phyloP scores from a whole-genome alignment of 495 filamentous ascomycete genomes.

The Filosporella fistucella region DNA sequence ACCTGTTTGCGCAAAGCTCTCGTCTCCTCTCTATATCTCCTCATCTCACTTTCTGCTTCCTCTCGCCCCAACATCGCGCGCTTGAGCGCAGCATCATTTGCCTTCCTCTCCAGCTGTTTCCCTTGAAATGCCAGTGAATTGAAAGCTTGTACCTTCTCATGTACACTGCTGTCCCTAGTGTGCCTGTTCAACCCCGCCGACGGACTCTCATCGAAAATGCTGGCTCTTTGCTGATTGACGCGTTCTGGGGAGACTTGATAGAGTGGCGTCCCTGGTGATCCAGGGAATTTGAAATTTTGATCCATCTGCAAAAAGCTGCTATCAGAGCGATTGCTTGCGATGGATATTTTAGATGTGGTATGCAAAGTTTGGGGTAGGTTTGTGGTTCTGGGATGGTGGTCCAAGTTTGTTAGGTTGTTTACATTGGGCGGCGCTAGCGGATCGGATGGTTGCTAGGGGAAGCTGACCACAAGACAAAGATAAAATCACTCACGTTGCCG shows the following conservation, averaged over 20 bases:
- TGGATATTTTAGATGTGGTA: background rate
- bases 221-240: conserved; percentile 60
- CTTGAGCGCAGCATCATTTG: conserved; percentile 68
- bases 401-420: conserved; percentile 5
- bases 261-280: conserved; percentile 53
- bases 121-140: conserved; percentile 65
- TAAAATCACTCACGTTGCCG: too few species aligned
- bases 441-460: conserved; percentile 1
- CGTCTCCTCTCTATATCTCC: conserved; percentile 55
- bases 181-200: conserved; percentile 9
- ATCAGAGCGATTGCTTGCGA: background rate
- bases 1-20: conserved; percentile 46
- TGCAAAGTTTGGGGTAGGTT: background rate
- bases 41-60: conserved; percentile 69
- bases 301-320: conserved; percentile 17
- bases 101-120: conserved; percentile 55
- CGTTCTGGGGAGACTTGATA: conserved; percentile 75
- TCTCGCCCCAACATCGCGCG: conserved; percentile 79
- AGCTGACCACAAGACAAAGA: background rate
- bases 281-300: conserved; percentile 17
- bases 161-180: conserved; percentile 66
- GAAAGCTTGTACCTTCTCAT: conserved; percentile 81
- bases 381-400: background rate
- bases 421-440: background rate
- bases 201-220: conserved; percentile 19